Percentiles rank a stretch among this genome's conserved stretches.
Evolutionary conservation across 768 basidiomycete species (phyloP).

Genomic region (Serendipita sp.): DNA sequence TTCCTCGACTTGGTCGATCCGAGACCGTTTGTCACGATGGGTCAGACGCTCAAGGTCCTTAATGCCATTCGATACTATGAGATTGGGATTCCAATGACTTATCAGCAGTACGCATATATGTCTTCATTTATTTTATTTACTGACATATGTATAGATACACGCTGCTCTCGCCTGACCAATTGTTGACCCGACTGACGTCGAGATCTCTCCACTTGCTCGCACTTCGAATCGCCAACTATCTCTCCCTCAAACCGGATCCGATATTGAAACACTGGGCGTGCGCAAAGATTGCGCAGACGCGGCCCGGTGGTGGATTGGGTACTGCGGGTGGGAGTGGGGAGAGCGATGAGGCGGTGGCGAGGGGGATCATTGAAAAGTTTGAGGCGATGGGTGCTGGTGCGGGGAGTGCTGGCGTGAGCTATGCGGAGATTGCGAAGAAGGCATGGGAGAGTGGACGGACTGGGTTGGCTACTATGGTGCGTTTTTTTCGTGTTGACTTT

Average conservation of each 20-base stretch:
- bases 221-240: constrained; percentile 71
- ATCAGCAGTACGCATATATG: constrained; percentile 50
- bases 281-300: constrained; percentile 69
- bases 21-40: constrained; percentile 82
- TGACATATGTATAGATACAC: constrained; percentile 40
- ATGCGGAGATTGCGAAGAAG: constrained; percentile 83
- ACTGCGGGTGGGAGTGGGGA: constrained; percentile 30
- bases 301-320: constrained; percentile 23
- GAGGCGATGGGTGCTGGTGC: constrained; percentile 51
- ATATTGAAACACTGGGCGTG: constrained; percentile 94
- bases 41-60: constrained; percentile 78
- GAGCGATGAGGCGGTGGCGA: constrained; percentile 66
- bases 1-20: constrained; percentile 90
- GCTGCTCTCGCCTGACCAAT: constrained; percentile 59
- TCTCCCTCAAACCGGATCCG: constrained; percentile 66
- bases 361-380: constrained; percentile 78
- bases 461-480: constrained; percentile 69
- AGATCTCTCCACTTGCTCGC: constrained; percentile 85
- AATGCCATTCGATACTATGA: constrained; percentile 86
- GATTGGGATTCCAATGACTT: constrained; percentile 84
- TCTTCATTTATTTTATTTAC: background rate
- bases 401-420: constrained; percentile 44
- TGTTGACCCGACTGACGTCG: constrained; percentile 68
- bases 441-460: constrained; percentile 82
- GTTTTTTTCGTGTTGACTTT: constrained; percentile 3